phyloP scores from a whole-genome alignment of 148 eudicot genomes.

The Nyssa sinensis region DNA sequence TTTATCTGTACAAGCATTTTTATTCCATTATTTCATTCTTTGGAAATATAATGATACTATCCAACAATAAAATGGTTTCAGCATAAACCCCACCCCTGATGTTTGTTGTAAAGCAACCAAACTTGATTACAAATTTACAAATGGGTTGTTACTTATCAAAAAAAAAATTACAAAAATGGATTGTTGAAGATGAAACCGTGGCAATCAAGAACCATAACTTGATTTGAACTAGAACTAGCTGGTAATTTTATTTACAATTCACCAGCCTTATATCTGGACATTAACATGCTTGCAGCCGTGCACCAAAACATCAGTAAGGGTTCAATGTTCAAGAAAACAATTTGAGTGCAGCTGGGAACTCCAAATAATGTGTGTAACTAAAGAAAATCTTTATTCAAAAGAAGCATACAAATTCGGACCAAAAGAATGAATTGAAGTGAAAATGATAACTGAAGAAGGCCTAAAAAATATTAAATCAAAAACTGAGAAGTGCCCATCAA shows the following conservation, averaged over 20 bases:
- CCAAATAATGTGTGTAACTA: too few species aligned
- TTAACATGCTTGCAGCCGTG: background rate
- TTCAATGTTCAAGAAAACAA: background rate
- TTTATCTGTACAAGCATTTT: background rate
- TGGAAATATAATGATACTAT: background rate
- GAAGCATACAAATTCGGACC: background rate
- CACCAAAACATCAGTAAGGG: background rate
- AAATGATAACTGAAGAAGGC: background rate
- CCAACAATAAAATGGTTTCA: background rate
- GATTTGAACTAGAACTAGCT: too few species aligned
- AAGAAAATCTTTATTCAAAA: background rate
- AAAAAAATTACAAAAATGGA: too few species aligned
- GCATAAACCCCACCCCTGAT: background rate
- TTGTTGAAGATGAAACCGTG: too few species aligned
- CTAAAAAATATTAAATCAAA: background rate
- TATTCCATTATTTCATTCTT: too few species aligned
- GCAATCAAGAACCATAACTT: background rate
- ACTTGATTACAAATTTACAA: too few species aligned
- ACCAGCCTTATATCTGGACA: background rate
- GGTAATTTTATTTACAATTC: background rate
- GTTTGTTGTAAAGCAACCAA: background rate
- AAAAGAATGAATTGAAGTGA: background rate
- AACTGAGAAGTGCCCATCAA: background rate
- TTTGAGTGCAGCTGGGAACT: background rate
- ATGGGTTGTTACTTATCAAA: background rate